Evolutionary conservation across 2,329 filamentous ascomycete species (phyloP).

Genomic region (Colletotrichum sp.): DNA sequence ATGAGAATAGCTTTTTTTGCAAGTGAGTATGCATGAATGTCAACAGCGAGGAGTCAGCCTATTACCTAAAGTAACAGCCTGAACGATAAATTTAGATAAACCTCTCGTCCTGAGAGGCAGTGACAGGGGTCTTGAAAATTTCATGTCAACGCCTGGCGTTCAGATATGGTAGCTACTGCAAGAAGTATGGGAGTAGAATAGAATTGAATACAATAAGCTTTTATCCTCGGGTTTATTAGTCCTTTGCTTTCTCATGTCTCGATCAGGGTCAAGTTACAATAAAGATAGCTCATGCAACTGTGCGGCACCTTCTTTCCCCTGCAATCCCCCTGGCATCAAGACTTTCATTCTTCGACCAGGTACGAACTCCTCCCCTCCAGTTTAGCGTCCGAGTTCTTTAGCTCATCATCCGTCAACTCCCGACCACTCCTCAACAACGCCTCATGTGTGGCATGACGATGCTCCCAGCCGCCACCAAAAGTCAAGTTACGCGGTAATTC

Average conservation of each 20-base stretch:
- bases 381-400: neutral
- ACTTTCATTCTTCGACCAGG: neutral
- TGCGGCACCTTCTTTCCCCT: neutral
- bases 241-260: neutral
- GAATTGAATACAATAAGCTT: neutral
- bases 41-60: fast-evolving
- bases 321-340: neutral
- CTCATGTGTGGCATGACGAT: neutral
- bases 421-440: neutral
- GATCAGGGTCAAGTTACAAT: neutral
- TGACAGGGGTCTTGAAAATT: neutral
- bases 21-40: neutral
- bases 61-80: neutral
- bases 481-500: neutral
- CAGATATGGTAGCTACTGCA: neutral
- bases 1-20: neutral
- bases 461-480: neutral
- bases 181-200: neutral
- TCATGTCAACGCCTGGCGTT: neutral
- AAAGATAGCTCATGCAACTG: fast-evolving
- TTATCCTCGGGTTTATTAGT: neutral
- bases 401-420: neutral
- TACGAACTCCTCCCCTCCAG: neutral
- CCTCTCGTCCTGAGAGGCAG: neutral
- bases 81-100: neutral